Percentiles rank a stretch among this genome's conserved stretches.
Conservation (phyloP, 2,329 filamentous ascomycete genomes). For the Colletotrichum lupini region DNA sequence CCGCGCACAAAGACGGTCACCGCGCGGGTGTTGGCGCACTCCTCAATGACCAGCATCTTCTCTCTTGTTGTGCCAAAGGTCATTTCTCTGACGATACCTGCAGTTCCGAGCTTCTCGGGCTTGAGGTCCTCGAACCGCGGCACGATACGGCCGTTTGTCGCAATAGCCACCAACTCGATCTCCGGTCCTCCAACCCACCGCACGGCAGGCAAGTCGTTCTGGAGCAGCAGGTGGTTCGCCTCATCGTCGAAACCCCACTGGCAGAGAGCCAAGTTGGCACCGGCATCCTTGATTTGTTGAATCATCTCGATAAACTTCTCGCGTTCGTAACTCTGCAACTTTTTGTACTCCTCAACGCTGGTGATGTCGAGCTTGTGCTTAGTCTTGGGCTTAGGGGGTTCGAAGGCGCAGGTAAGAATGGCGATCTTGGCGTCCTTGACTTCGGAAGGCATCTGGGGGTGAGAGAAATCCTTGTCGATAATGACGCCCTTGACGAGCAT, state of each 20-base stretch:
- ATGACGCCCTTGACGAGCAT: constrained; percentile 97
- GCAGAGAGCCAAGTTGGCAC: constrained; percentile 97
- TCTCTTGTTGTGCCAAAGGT: constrained; percentile 96
- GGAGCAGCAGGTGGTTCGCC: constrained; percentile 95
- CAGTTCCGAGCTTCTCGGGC: constrained; percentile 88
- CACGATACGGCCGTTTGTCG: constrained; percentile 97
- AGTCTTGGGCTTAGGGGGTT: constrained; percentile 99
- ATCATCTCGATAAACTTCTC: constrained; percentile 99
- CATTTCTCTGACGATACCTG: constrained; percentile 93
- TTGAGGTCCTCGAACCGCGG: constrained; percentile 96
- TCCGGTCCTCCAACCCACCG: constrained; percentile 98
- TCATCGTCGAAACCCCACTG: constrained; percentile 99
- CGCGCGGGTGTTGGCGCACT: constrained; percentile 96
- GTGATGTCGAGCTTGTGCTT: constrained; percentile 99
- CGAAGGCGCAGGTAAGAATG: constrained; percentile 97
- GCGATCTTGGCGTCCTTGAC: constrained; percentile 96
- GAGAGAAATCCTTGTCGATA: constrained; percentile 99
- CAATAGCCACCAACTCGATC: constrained; percentile 98
- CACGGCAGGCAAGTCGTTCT: constrained; percentile 95
- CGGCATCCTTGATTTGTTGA: constrained; percentile 95
- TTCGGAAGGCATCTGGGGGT: constrained; percentile 98
- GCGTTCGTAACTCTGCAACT: constrained; percentile 93
- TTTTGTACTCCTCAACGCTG: constrained; percentile 97
- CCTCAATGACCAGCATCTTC: constrained; percentile 99
- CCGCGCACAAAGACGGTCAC: constrained; percentile 97